Evolutionary conservation across 192 early-diverging fungal genomes (phyloP).

Genomic region (Phycomyces blakesleeanus): DNA sequence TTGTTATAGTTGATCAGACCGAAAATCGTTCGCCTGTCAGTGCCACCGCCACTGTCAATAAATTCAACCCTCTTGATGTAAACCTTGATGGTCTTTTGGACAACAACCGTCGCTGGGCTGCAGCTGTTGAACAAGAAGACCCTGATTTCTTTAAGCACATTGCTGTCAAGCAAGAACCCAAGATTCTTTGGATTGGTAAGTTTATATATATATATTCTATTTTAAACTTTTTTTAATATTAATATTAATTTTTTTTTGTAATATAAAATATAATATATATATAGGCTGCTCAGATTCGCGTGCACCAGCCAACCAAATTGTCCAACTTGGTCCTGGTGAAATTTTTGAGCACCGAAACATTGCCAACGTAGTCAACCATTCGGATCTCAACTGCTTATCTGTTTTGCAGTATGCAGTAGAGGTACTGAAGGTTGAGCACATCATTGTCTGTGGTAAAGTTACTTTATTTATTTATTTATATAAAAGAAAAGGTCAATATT

Average conservation of each 20-base stretch:
- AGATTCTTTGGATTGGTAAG: constrained; percentile 81
- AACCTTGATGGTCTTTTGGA: constrained; percentile 38
- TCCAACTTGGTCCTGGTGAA: constrained; percentile 70
- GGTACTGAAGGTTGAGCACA: constrained; percentile 85
- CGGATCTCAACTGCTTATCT: constrained; percentile 77
- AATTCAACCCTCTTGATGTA: constrained; percentile 22
- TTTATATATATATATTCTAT: constrained; percentile 14
- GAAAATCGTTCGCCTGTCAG: neutral
- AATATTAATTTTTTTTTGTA: neutral
- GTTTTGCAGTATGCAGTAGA: constrained; percentile 95
- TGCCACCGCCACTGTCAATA: constrained; percentile 8
- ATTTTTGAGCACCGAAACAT: constrained; percentile 98
- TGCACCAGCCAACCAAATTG: constrained; percentile 79
- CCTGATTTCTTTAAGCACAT: constrained; percentile 73
- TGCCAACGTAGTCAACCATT: constrained; percentile 82
- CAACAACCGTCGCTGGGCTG: constrained; percentile 63
- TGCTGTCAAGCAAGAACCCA: constrained; percentile 72
- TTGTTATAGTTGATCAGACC: no score
- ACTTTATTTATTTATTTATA: neutral
- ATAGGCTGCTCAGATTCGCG: constrained; percentile 90
- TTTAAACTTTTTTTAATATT: no score
- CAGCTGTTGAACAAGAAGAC: constrained; percentile 47
- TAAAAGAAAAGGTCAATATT: neutral
- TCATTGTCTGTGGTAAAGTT: constrained; percentile 79
- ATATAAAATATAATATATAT: neutral